These are phyloP conservation scores for Pelargonium myrrhifolium DNA, from an alignment of 441 rosid genomes.

Conservation along the genomic window DNA sequence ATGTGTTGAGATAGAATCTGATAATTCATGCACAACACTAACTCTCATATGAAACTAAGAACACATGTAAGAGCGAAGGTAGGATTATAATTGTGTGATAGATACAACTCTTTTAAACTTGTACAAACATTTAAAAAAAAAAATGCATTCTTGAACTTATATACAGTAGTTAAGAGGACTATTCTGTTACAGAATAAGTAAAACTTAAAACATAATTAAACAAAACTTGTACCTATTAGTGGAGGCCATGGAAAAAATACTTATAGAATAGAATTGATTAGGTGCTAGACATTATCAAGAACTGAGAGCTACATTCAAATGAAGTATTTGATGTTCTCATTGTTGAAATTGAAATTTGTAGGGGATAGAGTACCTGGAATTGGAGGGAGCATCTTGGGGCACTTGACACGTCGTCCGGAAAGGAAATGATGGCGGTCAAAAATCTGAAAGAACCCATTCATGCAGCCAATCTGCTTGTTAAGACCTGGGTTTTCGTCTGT, in stretches of 20 bases:
- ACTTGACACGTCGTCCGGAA: slow-evolving; percentile 36
- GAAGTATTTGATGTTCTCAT: not conserved
- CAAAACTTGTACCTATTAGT: not conserved
- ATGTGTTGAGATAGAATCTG: not conserved
- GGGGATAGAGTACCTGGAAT: slow-evolving; percentile 35
- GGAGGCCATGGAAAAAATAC: not conserved
- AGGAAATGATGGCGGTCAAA: slow-evolving; percentile 66
- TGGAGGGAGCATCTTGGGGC: slow-evolving; percentile 38
- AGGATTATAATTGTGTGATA: not conserved
- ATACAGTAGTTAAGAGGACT: not conserved
- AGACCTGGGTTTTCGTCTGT: slow-evolving; percentile 76
- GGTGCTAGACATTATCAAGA: not conserved
- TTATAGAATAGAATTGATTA: not conserved
- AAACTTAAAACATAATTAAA: slow-evolving; percentile 2
- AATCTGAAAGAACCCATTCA: slow-evolving; percentile 76
- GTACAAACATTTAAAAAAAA: not conserved
- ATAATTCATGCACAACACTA: not conserved
- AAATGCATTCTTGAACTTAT: not conserved
- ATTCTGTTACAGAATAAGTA: not conserved
- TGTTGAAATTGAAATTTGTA: not conserved
- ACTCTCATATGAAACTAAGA: not conserved
- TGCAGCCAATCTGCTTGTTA: slow-evolving; percentile 84
- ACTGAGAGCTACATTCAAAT: not conserved
- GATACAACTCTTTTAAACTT: not conserved
- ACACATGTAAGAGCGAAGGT: not conserved